Evolutionary conservation across 805 yeast genomes (phyloP), one percentile per base, ranked within the genome.

Genomic region (Candida hungchunana): DNA sequence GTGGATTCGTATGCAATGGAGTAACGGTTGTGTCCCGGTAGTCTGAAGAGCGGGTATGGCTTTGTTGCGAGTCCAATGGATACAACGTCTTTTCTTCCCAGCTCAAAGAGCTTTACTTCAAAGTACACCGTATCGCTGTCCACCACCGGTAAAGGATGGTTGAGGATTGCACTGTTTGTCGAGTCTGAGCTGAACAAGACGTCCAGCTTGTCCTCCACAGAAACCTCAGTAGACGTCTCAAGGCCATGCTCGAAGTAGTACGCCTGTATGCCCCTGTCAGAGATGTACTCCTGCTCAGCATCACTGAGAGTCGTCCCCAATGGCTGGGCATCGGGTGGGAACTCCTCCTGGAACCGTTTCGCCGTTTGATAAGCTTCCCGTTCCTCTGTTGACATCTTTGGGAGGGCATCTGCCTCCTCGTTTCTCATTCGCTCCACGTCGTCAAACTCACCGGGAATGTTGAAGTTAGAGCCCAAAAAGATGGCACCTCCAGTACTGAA

Each of bases 21-120:
- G 56, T 78, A 82, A 28, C 80, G 71, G 51, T 88, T 95, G 53
- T 93, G 74, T 0, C 98, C 98, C 0, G 98, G 97, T 26, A 93
- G 65, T 47, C 97, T 69, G 61, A 93, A 93, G 60, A 82, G 78
- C 2, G 98, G 98, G 53, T 93, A 93, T 6, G 98, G 98, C 44
- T 78, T 75, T 0, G 94, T 76, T 1, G 89, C 72, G 4, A 93
- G 53, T 0, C 98, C 98, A 14, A 93, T 67, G 0, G 95, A 76
- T 1, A 90, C 64, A 0, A 62, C 38, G 0, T 74, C 59, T 27
- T 56, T 62, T n/a, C 48, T 56, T 2, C 82, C 77, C 35, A 74
- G 67, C 26, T 82, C 87, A 59, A 77, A 88, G 2, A 93, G 72
- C 53, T 93, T 93, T 26, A 81, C 48, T 27, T 50, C 55, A 32